A percentile compares a stretch with the other conserved stretches of the same genome.
Conservation (phyloP, 805 yeast species). For the Alloascoidea africana region DNA sequence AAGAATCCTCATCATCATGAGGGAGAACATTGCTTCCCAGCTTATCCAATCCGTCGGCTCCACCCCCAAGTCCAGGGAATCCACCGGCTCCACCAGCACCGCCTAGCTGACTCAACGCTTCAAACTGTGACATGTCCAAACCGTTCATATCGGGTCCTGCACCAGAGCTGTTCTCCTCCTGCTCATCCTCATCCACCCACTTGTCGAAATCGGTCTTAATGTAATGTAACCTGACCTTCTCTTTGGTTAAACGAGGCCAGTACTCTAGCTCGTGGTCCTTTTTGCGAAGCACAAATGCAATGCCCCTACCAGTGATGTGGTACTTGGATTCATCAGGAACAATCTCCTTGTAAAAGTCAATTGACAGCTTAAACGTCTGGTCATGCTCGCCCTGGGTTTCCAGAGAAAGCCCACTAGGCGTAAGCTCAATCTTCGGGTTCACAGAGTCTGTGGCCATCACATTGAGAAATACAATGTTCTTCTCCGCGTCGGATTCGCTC, state of each 20-base stretch:
- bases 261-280: conserved; percentile 51
- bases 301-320: conserved; percentile 45
- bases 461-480: conserved; percentile 65
- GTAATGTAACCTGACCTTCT: conserved; percentile 62
- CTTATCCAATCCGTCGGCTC: no score
- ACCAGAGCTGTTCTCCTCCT: no score
- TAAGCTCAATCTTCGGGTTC: conserved; percentile 45
- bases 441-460: conserved; percentile 58
- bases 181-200: conserved; percentile 99
- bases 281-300: conserved; percentile 57
- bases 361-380: conserved; percentile 38
- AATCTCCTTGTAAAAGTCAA: conserved; percentile 68
- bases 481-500: conserved; percentile 48
- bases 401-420: conserved; percentile 37
- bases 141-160: background rate
- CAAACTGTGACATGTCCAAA: background rate
- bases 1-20: no score
- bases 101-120: no score
- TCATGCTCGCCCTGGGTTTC: conserved; percentile 26
- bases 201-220: conserved; percentile 91
- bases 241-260: conserved; percentile 94
- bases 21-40: no score
- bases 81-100: no score
- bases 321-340: conserved; percentile 48
- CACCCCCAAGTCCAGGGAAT: no score